Evolutionary conservation across 179 eudicot species (phyloP), one percentile per base, ranked within the genome.

Genomic region (Dionaea muscipula): DNA sequence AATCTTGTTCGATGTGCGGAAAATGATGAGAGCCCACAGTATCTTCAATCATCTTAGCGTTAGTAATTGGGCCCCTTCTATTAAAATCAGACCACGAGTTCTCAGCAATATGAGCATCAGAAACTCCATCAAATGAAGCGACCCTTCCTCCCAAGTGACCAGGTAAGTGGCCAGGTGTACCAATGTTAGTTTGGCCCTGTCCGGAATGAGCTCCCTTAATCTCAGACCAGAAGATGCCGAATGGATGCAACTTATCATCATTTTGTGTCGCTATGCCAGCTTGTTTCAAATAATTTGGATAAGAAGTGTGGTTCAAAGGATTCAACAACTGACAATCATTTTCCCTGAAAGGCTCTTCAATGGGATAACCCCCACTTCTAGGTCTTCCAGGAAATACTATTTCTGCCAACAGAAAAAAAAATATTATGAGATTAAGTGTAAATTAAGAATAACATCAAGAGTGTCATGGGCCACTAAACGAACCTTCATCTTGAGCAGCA

Each of bases 221-320:
- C 73, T 91, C 98, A 65, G 98, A 87, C 94, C 81, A 87, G 52
- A 70, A 67, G 68, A 87, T 65, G 64, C 98, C 94, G 72, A 87
- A 82, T 19, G 98, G 98, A 57, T 91, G 91, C 78, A 91, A 64
- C 68, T 77, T 84, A 65, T 75, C 80, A 61, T 75, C 70, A 51
- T 60, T 76, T 61, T 64, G 80, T 61, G 55, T 62, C 7, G 69
- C 60, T 36, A 70, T 37, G 45, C 67, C 72, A 22, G 71, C 38
- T 36, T 74, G 86, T 5, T 62, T 57, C 31, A 63, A 20, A 18
- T 77, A 87, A 59, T 14, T 68, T 37, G 78, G 56, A 67, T 55
- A 64, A 51, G 72, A 55, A 48, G 55, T 63, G 46, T 74, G 71
- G 59, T 61, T 67, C 28, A 41, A 62, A 45, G 63, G 53, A 70